These are phyloP conservation scores for Ogataea nitratoaversa DNA, from an alignment of 805 yeast species.

Conservation along the genomic window DNA sequence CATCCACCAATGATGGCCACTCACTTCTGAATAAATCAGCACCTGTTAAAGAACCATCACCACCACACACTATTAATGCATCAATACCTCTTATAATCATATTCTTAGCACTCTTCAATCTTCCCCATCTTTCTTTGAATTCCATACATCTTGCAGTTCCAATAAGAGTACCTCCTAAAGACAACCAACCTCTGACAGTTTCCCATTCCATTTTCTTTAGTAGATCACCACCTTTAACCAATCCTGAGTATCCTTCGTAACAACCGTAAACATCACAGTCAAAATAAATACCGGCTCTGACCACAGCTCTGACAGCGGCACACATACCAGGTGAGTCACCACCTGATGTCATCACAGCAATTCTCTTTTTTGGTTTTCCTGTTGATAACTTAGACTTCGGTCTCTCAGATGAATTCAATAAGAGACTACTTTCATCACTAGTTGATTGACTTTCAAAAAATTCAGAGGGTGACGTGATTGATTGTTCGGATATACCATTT, in stretches of 20 bases:
- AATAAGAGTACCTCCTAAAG: conserved; percentile 91
- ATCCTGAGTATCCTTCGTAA: conserved; percentile 92
- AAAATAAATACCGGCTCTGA: conserved; percentile 80
- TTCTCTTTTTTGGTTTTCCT: conserved; percentile 28
- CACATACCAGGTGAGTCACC: conserved; percentile 99
- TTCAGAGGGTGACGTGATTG: conserved; percentile 2
- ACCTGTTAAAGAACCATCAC: conserved; percentile 97
- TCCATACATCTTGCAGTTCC: conserved; percentile 94
- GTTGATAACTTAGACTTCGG: conserved; percentile 1
- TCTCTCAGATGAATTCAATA: conserved; percentile 1
- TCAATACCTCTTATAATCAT: conserved; percentile 87
- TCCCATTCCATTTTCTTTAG: conserved; percentile 84
- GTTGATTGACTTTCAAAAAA: conserved; percentile 4
- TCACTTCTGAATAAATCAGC: conserved; percentile 92
- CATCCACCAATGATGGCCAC: conserved; percentile 86
- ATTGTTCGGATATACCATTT: conserved; percentile 32
- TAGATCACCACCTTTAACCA: conserved; percentile 76
- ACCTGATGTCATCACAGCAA: conserved; percentile 97
- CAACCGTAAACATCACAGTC: conserved; percentile 91
- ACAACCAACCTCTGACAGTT: conserved; percentile 90
- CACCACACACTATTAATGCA: conserved; percentile 94
- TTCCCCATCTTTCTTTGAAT: conserved; percentile 81
- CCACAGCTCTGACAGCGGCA: conserved; percentile 92
- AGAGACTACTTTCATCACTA: background rate
- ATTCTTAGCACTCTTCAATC: conserved; percentile 78